Evolutionary conservation across 352 stramenopile species (phyloP).

Genomic region (Pseudoperonospora humuli): DNA sequence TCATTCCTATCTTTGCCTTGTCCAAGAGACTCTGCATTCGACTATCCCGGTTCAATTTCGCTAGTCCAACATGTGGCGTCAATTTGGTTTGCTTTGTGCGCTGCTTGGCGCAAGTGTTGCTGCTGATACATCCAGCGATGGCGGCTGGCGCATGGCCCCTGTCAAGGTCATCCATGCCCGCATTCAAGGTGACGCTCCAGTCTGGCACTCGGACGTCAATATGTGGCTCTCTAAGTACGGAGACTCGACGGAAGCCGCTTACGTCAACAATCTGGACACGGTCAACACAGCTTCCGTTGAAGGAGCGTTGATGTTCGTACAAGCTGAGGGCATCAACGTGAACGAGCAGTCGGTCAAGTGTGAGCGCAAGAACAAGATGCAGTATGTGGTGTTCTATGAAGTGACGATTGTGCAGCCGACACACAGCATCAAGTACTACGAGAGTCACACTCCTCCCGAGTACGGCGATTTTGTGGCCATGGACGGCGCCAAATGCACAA

Average conservation of each 20-base stretch:
- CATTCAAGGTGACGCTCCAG: constrained; percentile 39
- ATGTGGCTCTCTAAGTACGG: constrained; percentile 37
- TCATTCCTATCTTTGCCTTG: constrained; percentile 11
- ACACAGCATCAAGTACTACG: constrained; percentile 39
- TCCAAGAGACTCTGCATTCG: not conserved
- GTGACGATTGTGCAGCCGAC: constrained; percentile 56
- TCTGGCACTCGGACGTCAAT: constrained; percentile 26
- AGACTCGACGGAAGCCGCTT: constrained; percentile 28
- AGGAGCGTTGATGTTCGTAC: constrained; percentile 59
- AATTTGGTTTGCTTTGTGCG: constrained; percentile 14
- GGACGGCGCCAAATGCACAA: constrained; percentile 54
- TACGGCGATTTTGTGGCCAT: constrained; percentile 56
- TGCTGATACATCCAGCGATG: not conserved
- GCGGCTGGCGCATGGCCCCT: constrained; percentile 35
- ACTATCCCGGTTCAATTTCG: too few species aligned
- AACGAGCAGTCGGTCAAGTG: constrained; percentile 44
- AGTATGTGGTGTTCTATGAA: constrained; percentile 68
- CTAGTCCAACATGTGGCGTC: constrained; percentile 18
- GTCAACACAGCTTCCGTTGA: constrained; percentile 59
- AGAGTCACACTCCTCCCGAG: constrained; percentile 28
- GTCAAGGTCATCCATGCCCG: constrained; percentile 51
- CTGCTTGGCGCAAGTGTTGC: constrained; percentile 5
- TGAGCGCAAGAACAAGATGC: constrained; percentile 63
- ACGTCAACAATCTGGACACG: constrained; percentile 40
- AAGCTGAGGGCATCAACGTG: constrained; percentile 57